phyloP scores from a whole-genome alignment of 352 stramenopile genomes.

The Hyaloperonospora arabidopsidis region DNA sequence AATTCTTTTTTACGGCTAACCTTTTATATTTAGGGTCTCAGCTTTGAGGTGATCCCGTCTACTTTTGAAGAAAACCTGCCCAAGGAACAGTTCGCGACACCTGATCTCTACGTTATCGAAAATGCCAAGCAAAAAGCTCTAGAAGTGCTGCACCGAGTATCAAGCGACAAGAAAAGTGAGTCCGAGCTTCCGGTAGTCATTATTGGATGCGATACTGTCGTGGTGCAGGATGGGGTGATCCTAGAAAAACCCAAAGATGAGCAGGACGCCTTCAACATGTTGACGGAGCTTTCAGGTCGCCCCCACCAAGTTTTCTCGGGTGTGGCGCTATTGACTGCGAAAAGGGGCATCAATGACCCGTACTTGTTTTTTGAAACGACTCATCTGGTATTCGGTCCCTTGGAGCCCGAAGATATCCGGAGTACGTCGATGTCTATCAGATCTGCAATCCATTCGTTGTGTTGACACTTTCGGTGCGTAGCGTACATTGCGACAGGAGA shows the following conservation, averaged over 20 bases:
- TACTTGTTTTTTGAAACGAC: slow-evolving; percentile 72
- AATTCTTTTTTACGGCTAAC: slow-evolving; percentile 1
- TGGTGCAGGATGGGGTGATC: slow-evolving; percentile 78
- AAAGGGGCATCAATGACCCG: slow-evolving; percentile 34
- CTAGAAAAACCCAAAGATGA: slow-evolving; percentile 86
- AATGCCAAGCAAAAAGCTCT: slow-evolving; percentile 75
- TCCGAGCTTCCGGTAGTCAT: slow-evolving; percentile 32
- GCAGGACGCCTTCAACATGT: slow-evolving; percentile 72
- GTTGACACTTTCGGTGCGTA: slow-evolving; percentile 13
- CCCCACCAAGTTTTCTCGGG: slow-evolving; percentile 85
- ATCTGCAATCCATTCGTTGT: neutral
- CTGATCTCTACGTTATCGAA: slow-evolving; percentile 69
- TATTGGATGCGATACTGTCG: slow-evolving; percentile 85
- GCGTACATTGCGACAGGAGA: slow-evolving; percentile 86
- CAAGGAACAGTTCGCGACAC: slow-evolving; percentile 57
- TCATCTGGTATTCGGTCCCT: slow-evolving; percentile 40
- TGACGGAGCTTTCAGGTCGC: slow-evolving; percentile 56
- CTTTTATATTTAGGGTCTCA: slow-evolving; percentile 36
- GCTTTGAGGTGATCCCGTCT: slow-evolving; percentile 71
- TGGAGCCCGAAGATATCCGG: slow-evolving; percentile 56
- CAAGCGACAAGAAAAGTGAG: slow-evolving; percentile 4
- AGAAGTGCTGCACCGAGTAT: slow-evolving; percentile 50
- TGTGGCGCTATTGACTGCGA: slow-evolving; percentile 62
- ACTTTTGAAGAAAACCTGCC: slow-evolving; percentile 78
- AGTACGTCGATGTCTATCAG: slow-evolving; percentile 21